Evolutionary conservation across 2,329 filamentous ascomycete genomes (phyloP).

Genomic region (Alternaria triticimaculans): DNA sequence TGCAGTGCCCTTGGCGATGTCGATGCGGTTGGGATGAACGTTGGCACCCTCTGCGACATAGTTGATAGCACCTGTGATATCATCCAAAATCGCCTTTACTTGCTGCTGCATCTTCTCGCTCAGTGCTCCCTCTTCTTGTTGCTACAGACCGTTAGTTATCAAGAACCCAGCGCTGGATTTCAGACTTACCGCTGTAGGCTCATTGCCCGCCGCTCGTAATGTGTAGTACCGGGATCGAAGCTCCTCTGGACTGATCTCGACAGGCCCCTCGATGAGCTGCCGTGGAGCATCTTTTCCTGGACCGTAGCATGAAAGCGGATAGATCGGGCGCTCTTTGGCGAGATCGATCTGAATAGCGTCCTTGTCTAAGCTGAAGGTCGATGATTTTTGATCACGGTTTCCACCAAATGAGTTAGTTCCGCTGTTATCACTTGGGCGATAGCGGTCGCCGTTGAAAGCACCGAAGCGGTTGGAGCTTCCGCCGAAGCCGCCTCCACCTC

Average conservation of each 20-base stretch:
- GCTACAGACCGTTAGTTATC: conserved; percentile 51
- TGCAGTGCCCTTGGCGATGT: conserved; percentile 37
- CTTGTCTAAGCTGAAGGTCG: conserved; percentile 35
- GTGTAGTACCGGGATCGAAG: conserved; percentile 76
- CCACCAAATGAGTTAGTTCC: conserved; percentile 45
- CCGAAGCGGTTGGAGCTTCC: conserved; percentile 60
- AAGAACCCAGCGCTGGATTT: not conserved
- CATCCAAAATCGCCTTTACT: conserved; percentile 72
- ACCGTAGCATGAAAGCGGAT: conserved; percentile 86
- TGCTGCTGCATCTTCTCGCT: conserved; percentile 70
- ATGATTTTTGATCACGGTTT: conserved; percentile 25
- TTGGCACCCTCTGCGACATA: conserved; percentile 48
- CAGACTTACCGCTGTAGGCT: conserved; percentile 58
- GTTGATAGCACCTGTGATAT: conserved; percentile 69
- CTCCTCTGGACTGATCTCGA: conserved; percentile 91
- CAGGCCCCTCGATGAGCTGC: conserved; percentile 81
- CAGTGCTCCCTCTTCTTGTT: conserved; percentile 66
- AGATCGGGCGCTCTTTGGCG: conserved; percentile 74
- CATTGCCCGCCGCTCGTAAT: conserved; percentile 66
- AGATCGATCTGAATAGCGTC: conserved; percentile 62
- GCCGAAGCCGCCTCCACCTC: conserved; percentile 31
- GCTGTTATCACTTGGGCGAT: conserved; percentile 38
- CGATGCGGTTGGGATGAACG: conserved; percentile 43
- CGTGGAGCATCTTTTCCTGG: conserved; percentile 77
- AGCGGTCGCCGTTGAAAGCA: conserved; percentile 51